Base-by-base conservation (phyloP, 2,329 filamentous ascomycete species). In the Stemphylium beticola region DNA sequence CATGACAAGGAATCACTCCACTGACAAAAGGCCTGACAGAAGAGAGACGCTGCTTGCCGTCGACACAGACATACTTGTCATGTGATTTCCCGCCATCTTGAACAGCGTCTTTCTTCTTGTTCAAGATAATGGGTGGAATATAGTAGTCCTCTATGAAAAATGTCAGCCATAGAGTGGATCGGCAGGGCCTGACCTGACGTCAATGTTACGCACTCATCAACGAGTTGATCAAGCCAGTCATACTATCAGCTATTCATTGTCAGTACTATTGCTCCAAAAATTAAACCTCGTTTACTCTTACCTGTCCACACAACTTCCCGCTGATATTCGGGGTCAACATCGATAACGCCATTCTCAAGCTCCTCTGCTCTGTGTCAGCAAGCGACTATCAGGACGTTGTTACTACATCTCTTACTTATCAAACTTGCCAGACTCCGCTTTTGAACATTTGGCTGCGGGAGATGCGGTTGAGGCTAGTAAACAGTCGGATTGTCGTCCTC, bases 71-170 rank as follows among this genome's bases (percentile, higher is more conserved):
- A 26, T 49, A 43, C n/a, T 34, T 49, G 43, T 67, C 63, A 29
- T 55, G 60, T 15, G 58, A 40, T 24, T 55, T 57, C 39, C 51
- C 53, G 14, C 51, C 62, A 42, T 64, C 51, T 22, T 51, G 50
- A 4, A 29, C 34, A 26, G 26, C 14, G 24, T 51, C 43, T 39
- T 56, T 49, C 41, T 70, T 66, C 38, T 71, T 69, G 57, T 81
- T 81, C 49, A 82, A 77, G 38, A 81, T 81, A 6, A 82, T 75
- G 2, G 79, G 79, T 11, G 80, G 79, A 24, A 81, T 76, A 43
- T 77, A 81, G 49, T 63, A 76, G 15, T 75, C 74, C 29, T 77
- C 72, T 72, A n/a, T 6, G 29, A 39, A 1, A 32, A 6, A 29
- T 2, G 2, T 51, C 36, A 51, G 38, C 5, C 14, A 36, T 14